These are phyloP conservation scores for Cichorium intybus DNA, from an alignment of 140 eudicot genomes.

Conservation along the genomic window DNA sequence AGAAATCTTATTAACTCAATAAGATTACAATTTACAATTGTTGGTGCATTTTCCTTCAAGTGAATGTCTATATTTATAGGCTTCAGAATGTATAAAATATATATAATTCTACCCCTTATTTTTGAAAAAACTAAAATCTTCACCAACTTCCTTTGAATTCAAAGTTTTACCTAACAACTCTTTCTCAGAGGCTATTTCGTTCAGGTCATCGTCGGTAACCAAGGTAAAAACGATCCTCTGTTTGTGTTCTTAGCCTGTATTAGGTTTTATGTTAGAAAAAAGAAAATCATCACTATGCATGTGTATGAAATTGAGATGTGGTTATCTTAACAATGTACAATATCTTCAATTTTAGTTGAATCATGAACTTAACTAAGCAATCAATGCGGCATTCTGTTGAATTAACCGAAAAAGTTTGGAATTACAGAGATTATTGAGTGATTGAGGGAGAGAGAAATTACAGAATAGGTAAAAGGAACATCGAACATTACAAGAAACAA, in stretches of 20 bases:
- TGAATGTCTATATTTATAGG: no score
- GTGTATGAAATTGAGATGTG: neutral
- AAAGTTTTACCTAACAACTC: no score
- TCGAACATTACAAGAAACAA: constrained; percentile 20
- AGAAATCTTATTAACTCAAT: no score
- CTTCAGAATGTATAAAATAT: no score
- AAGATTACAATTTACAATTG: no score
- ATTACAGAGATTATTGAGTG: constrained; percentile 59
- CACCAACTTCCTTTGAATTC: no score
- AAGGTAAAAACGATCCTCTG: constrained; percentile 43
- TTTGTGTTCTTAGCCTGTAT: neutral
- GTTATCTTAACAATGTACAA: neutral
- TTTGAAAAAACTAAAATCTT: no score
- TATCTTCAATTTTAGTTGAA: neutral
- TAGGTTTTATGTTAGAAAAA: no score
- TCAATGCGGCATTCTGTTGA: neutral
- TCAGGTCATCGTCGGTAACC: constrained; percentile 58
- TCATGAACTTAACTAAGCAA: neutral
- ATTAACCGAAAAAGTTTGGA: constrained; percentile 2
- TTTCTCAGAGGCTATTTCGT: constrained; percentile 65
- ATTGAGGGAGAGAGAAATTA: constrained; percentile 54
- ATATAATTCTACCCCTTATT: no score
- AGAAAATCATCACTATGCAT: no score
- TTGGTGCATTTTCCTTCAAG: no score
- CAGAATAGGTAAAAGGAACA: constrained; percentile 46